Conservation (phyloP, 495 filamentous ascomycete genomes). For the Delitschia confertaspora region DNA sequence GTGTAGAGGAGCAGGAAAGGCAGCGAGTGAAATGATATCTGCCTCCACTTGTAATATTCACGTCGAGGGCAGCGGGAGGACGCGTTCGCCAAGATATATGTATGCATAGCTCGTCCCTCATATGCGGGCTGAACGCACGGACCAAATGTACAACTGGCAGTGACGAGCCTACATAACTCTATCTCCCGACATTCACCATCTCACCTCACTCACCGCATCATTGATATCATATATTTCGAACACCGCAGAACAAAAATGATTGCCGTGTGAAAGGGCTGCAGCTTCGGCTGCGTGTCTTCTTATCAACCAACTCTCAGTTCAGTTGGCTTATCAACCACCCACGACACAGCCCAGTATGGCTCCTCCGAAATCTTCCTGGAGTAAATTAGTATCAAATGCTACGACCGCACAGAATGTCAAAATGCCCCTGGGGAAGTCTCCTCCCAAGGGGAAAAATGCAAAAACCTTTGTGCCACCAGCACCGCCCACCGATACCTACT, state of each 20-base stretch:
- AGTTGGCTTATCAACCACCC: conserved; percentile 22
- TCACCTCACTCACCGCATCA: conserved; percentile 6
- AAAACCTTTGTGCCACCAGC: conserved; percentile 1
- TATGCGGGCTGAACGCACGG: background rate
- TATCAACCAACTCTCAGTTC: conserved; percentile 20
- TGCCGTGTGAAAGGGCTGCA: conserved; percentile 32
- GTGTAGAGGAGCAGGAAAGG: too few relatives aligned
- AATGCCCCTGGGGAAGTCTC: conserved; percentile 13
- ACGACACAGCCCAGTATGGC: conserved; percentile 31
- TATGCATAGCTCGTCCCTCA: too few relatives aligned
- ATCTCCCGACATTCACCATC: too few relatives aligned
- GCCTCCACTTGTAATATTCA: too few relatives aligned
- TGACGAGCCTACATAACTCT: too few relatives aligned
- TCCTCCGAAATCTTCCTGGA: conserved; percentile 33
- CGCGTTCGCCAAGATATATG: too few relatives aligned
- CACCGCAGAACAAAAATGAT: too few relatives aligned
- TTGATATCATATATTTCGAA: too few relatives aligned
- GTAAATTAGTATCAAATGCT: conserved; percentile 21
- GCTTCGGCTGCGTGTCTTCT: conserved; percentile 37
- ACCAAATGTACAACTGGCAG: conserved; percentile 1
- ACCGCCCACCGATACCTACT: conserved; percentile 46
- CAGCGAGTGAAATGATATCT: conserved; percentile 1
- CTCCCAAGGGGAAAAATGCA: conserved; percentile 7
- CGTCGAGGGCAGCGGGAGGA: too few relatives aligned
- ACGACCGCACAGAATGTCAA: conserved; percentile 4